Percentiles rank a stretch among this genome's conserved stretches.
Conservation (phyloP, 257 asterid species). For the Lithospermum erythrorhizon region DNA sequence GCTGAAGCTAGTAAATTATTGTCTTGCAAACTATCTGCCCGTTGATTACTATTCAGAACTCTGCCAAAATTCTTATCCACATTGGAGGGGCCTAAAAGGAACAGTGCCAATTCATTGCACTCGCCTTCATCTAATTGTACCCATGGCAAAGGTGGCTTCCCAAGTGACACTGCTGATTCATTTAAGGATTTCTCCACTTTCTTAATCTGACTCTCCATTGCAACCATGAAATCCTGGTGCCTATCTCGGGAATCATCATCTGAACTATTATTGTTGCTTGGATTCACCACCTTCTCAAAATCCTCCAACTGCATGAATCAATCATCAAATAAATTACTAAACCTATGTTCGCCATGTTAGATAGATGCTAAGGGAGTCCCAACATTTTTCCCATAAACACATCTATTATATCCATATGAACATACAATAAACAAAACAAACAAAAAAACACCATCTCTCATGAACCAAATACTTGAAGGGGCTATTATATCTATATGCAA, state of each 20-base stretch:
- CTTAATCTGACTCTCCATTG: slow-evolving; percentile 51
- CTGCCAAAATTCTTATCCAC: slow-evolving; percentile 4
- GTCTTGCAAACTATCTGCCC: slow-evolving; percentile 15
- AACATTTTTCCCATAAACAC: background rate
- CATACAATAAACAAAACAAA: too few species aligned
- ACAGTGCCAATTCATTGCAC: slow-evolving; percentile 65
- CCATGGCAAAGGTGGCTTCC: slow-evolving; percentile 93
- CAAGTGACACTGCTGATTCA: slow-evolving; percentile 36
- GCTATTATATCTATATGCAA: background rate
- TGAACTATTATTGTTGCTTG: slow-evolving; percentile 39
- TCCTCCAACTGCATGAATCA: slow-evolving; percentile 69
- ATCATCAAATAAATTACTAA: slow-evolving; percentile 9
- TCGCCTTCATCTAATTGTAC: slow-evolving; percentile 77
- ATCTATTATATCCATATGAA: too few species aligned
- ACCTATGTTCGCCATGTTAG: background rate
- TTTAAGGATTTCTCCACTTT: slow-evolving; percentile 53
- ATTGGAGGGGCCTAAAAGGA: slow-evolving; percentile 51
- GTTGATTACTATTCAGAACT: slow-evolving; percentile 20
- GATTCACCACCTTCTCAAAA: slow-evolving; percentile 71
- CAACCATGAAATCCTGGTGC: slow-evolving; percentile 53
- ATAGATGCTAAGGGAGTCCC: background rate
- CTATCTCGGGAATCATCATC: slow-evolving; percentile 66
- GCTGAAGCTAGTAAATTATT: slow-evolving; percentile 14
- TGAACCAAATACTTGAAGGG: too few species aligned
- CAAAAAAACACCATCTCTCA: background rate